phyloP scores from a whole-genome alignment of 768 basidiomycete genomes.

The Suillus fuscotomentosus region DNA sequence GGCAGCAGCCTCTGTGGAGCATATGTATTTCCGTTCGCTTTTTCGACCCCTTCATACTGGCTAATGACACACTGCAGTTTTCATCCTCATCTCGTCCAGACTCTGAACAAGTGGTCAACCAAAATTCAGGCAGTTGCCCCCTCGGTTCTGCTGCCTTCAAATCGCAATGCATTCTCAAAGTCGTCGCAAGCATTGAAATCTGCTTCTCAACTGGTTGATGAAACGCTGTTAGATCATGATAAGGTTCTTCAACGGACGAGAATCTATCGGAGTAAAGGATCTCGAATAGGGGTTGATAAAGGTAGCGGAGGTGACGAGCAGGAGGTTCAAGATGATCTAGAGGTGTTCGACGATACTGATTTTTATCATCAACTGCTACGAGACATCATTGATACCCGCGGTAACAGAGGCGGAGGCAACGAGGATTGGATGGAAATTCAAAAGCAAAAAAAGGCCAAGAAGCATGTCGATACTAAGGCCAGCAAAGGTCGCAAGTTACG shows the following conservation, averaged over 20 bases:
- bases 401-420: constrained; percentile 42
- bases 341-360: constrained; percentile 85
- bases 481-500: constrained; percentile 94
- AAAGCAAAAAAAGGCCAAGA: constrained; percentile 71
- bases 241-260: constrained; percentile 67
- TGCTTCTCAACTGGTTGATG: constrained; percentile 76
- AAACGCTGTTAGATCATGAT: constrained; percentile 55
- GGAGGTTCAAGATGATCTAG: constrained; percentile 36
- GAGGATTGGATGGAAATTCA: constrained; percentile 67
- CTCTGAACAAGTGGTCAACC: constrained; percentile 90
- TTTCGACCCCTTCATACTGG: constrained; percentile 2
- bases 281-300: constrained; percentile 41
- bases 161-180: constrained; percentile 67
- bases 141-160: constrained; percentile 66
- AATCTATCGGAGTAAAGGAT: constrained; percentile 47
- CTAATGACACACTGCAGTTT: constrained; percentile 34
- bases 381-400: constrained; percentile 80
- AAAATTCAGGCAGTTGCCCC: constrained; percentile 94
- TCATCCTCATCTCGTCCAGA: constrained; percentile 73
- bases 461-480: constrained; percentile 92
- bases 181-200: constrained; percentile 57
- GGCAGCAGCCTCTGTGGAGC: constrained; percentile 46
- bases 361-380: constrained; percentile 92
- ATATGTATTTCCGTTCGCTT: constrained; percentile 40
- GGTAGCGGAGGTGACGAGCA: constrained; percentile 29